phyloP scores from a whole-genome alignment of 495 filamentous ascomycete species.

The Annulohypoxylon stygium region DNA sequence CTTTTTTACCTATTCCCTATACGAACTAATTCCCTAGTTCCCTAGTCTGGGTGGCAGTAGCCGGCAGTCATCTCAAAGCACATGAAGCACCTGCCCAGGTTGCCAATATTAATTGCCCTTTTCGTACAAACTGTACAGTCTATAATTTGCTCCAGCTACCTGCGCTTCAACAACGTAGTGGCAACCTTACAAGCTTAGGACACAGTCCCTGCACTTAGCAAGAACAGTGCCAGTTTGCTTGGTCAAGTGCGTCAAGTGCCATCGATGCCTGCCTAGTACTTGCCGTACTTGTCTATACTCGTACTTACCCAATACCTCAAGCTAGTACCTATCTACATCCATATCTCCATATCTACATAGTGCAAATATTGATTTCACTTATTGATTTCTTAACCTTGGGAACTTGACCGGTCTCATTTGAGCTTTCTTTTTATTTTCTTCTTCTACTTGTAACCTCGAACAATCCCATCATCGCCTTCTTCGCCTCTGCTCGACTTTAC shows the following conservation, averaged over 20 bases:
- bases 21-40: not conserved
- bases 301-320: too few species aligned
- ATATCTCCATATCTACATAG: too few species aligned
- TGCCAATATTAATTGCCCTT: constrained; percentile 33
- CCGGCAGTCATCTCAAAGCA: constrained; percentile 7
- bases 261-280: too few species aligned
- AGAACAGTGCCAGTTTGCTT: constrained; percentile 1
- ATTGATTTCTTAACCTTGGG: too few species aligned
- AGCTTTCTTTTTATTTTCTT: not conserved
- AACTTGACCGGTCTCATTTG: constrained; percentile 5
- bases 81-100: constrained; percentile 1
- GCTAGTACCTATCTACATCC: too few species aligned
- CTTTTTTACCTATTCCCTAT: constrained; percentile 1
- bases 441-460: constrained; percentile 7
- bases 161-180: not conserved
- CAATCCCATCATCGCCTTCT: not conserved
- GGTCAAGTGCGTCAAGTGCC: too few species aligned
- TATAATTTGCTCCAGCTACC: not conserved
- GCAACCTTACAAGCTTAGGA: not conserved
- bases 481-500: not conserved
- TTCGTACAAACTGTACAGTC: constrained; percentile 19
- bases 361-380: not conserved
- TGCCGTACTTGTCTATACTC: too few species aligned
- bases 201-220: constrained; percentile 18
- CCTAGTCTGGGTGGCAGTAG: not conserved